A percentile compares a stretch with the other conserved stretches of the same genome.
phyloP scores from a whole-genome alignment of 2,329 filamentous ascomycete genomes.

The Alternaria gaisen region DNA sequence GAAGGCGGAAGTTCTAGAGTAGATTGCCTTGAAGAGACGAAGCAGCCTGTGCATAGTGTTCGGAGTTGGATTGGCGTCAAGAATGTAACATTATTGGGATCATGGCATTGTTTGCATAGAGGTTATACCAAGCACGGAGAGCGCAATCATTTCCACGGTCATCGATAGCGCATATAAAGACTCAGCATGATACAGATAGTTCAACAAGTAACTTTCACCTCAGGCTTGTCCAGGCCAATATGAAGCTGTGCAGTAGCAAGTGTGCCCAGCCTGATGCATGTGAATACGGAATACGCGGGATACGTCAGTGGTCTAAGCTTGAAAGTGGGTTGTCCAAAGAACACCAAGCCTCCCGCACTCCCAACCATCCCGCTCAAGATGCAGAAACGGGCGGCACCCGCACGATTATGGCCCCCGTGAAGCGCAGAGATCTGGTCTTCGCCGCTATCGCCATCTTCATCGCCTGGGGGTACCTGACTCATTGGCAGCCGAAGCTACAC shows the following conservation, averaged over 20 bases:
- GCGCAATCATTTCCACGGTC: not conserved
- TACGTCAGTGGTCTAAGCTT: conserved; percentile 32
- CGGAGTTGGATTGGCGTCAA: conserved; percentile 18
- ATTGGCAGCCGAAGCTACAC: conserved; percentile 83
- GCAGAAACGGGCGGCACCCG: conserved; percentile 47
- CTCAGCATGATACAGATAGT: not conserved
- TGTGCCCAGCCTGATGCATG: not conserved
- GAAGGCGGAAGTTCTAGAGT: conserved; percentile 71
- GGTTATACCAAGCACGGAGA: conserved; percentile 6
- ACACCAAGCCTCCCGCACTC: conserved; percentile 28
- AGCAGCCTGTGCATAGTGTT: not conserved
- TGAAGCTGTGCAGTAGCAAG: not conserved
- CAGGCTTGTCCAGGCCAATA: not conserved
- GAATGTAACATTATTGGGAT: conserved; percentile 12
- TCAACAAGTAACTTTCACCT: not conserved
- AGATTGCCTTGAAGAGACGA: not conserved
- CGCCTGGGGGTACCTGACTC: conserved; percentile 85
- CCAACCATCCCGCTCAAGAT: conserved; percentile 41
- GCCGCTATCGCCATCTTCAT: conserved; percentile 76
- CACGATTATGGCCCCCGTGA: conserved; percentile 75
- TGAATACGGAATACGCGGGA: conserved; percentile 18
- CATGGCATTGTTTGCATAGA: conserved; percentile 1
- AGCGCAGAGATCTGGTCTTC: conserved; percentile 72
- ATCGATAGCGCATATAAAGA: not conserved
- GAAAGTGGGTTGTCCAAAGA: conserved; percentile 23